Conservation (phyloP, 2,329 filamentous ascomycete species). For the Tolypocladium inflatum region DNA sequence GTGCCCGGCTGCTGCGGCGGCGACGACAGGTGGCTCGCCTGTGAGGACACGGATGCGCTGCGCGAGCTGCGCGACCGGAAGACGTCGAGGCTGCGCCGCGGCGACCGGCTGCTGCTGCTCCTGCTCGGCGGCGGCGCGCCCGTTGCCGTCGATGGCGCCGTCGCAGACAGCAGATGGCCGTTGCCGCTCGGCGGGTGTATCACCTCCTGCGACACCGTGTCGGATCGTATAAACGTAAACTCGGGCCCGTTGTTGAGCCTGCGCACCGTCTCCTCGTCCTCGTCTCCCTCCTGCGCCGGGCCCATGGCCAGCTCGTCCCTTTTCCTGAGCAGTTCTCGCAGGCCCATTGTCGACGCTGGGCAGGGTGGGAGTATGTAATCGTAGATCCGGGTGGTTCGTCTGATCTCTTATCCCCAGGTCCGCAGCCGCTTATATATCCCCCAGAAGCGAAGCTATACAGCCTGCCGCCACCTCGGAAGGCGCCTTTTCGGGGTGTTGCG, state of each 20-base stretch:
- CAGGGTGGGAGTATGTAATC: too few relatives aligned
- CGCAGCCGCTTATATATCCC: background rate
- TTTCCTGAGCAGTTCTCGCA: constrained; percentile 45
- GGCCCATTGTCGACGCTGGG: constrained; percentile 28
- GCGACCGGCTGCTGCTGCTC: constrained; percentile 9
- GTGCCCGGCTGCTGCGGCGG: constrained; percentile 8
- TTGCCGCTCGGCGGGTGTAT: constrained; percentile 54
- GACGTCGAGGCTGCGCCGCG: constrained; percentile 35
- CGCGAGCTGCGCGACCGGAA: constrained; percentile 36
- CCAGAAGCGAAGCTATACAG: background rate
- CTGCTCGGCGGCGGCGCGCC: background rate
- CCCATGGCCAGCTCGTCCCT: constrained; percentile 34
- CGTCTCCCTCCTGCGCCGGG: constrained; percentile 18
- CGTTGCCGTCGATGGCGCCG: background rate
- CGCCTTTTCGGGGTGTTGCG: background rate
- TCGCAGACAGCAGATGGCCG: background rate
- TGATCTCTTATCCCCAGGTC: background rate
- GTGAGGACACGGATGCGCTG: constrained; percentile 36
- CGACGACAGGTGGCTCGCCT: constrained; percentile 22
- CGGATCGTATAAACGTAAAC: constrained; percentile 77
- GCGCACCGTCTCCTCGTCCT: constrained; percentile 19
- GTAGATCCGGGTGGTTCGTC: background rate
- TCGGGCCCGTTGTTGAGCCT: constrained; percentile 40
- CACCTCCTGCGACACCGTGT: constrained; percentile 70
- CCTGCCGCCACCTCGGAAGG: background rate